These are phyloP conservation scores for Fusarium incarnatum DNA, from an alignment of 2,329 filamentous ascomycete species.

Conservation along the genomic window DNA sequence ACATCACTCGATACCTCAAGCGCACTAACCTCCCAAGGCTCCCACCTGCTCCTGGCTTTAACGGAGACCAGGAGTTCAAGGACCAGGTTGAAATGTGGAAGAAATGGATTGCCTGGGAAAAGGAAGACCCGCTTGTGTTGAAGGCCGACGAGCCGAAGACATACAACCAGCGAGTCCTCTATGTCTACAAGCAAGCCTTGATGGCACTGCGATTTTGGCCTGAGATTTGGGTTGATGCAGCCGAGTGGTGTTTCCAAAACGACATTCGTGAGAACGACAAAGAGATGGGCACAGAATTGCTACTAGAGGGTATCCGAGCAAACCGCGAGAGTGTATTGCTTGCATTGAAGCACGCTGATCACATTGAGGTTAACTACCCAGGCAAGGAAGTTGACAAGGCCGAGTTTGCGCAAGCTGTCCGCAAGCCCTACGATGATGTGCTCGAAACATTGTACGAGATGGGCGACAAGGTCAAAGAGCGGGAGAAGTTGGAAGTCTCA, in stretches of 20 bases:
- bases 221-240: conserved; percentile 94
- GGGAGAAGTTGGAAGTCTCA: conserved; percentile 68
- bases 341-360: conserved; percentile 89
- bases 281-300: conserved; percentile 76
- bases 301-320: conserved; percentile 83
- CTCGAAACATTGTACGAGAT: conserved; percentile 90
- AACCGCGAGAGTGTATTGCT: conserved; percentile 95
- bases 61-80: conserved; percentile 85
- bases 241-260: conserved; percentile 90
- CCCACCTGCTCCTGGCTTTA: conserved; percentile 85
- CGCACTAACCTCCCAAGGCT: conserved; percentile 83
- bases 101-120: conserved; percentile 95
- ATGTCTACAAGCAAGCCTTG: conserved; percentile 91
- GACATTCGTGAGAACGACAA: conserved; percentile 71
- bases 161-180: conserved; percentile 83
- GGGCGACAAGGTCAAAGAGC: conserved; percentile 76
- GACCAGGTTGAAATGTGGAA: conserved; percentile 92
- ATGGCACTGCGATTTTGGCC: conserved; percentile 96
- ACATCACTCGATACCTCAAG: conserved; percentile 80
- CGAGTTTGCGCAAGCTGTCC: conserved; percentile 80
- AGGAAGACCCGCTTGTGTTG: conserved; percentile 88
- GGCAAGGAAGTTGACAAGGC: conserved; percentile 82
- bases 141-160: conserved; percentile 81
- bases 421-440: conserved; percentile 85
- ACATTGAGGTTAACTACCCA: conserved; percentile 82